Evolutionary conservation across 2,329 filamentous ascomycete genomes (phyloP).

Genomic region (Cryphonectria carpinicola): DNA sequence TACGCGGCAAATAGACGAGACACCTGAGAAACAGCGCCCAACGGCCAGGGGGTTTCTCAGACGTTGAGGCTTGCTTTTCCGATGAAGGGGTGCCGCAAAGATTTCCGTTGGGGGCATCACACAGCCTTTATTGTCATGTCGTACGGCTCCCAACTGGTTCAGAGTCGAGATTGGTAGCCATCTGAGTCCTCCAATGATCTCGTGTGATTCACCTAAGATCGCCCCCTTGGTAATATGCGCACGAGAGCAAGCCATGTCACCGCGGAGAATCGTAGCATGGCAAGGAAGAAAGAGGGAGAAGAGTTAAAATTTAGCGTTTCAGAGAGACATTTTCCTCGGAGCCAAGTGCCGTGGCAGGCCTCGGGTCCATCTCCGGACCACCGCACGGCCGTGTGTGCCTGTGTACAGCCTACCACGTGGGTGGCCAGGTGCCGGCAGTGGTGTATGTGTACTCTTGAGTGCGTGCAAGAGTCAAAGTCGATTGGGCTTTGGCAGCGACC

Average conservation of each 20-base stretch:
- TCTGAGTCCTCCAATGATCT: background rate
- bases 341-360: background rate
- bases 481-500: background rate
- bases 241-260: background rate
- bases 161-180: too few species aligned
- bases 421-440: background rate
- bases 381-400: background rate
- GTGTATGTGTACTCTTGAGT: background rate
- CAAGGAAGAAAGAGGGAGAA: background rate
- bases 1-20: background rate
- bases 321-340: background rate
- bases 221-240: too few species aligned
- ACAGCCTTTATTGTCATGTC: background rate
- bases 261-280: background rate
- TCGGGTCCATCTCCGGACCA: constrained; percentile 12
- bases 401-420: too few species aligned
- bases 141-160: background rate
- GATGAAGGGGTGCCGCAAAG: background rate
- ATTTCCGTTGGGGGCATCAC: background rate
- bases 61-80: background rate
- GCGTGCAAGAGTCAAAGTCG: background rate
- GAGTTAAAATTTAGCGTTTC: background rate
- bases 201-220: background rate
- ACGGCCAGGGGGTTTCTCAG: background rate
- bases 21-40: background rate